Percentiles rank a stretch among this genome's conserved stretches.
phyloP scores from a whole-genome alignment of 108 stramenopile genomes.

The Cyclotella choctawhatcheeana region DNA sequence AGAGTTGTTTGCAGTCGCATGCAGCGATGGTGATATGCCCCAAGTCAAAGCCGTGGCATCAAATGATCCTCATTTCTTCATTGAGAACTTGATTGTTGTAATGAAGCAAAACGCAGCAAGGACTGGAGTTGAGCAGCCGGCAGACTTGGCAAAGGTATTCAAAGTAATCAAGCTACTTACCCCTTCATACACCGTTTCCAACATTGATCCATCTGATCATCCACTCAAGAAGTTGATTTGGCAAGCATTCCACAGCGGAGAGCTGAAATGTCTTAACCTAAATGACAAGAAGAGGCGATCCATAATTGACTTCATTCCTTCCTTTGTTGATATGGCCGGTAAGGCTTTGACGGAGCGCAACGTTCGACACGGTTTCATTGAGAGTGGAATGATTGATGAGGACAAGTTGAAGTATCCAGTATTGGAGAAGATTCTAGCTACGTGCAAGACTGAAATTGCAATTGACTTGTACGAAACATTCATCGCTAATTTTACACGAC shows the following conservation, averaged over 20 bases:
- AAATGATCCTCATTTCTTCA: not conserved
- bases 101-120: conserved; percentile 27
- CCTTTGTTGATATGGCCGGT: not conserved
- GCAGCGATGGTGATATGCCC: conserved; percentile 20
- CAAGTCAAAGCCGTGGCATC: not conserved
- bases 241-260: not conserved
- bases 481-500: not conserved
- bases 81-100: conserved; percentile 2
- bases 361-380: conserved; percentile 14
- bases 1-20: conserved; percentile 19
- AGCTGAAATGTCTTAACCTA: not conserved
- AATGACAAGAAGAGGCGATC: conserved; percentile 1
- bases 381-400: conserved; percentile 8
- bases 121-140: conserved; percentile 25
- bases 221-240: conserved; percentile 8
- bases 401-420: conserved; percentile 13
- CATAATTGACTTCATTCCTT: conserved; percentile 13
- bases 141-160: conserved; percentile 19
- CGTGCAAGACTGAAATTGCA: not conserved
- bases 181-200: not conserved
- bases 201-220: not conserved
- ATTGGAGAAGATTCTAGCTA: conserved; percentile 19
- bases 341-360: conserved; percentile 1
- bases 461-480: not conserved
- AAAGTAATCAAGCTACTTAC: not conserved